phyloP scores from a whole-genome alignment of 163 green algal genomes.

The Scenedesmus sp. region DNA sequence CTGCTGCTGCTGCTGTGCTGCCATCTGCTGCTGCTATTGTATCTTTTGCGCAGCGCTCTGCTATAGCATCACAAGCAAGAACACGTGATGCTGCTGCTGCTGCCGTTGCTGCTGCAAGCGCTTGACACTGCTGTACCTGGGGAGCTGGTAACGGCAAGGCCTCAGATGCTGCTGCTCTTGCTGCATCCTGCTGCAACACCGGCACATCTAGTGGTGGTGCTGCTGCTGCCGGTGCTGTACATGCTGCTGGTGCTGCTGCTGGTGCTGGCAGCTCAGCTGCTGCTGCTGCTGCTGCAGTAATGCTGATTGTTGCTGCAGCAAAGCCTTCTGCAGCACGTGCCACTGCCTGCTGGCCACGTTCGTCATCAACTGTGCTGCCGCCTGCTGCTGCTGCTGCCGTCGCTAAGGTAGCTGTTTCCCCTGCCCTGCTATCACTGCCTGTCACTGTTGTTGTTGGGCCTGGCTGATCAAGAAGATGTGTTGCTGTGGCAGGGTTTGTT shows the following conservation, averaged over 20 bases:
- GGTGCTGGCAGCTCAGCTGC: neutral
- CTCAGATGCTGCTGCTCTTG: neutral
- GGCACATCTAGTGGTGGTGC: neutral
- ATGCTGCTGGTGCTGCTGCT: neutral
- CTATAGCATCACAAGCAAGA: neutral
- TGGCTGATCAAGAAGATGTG: no score
- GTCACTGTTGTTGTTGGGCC: no score
- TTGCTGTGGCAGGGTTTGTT: no score
- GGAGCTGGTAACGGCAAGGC: no score
- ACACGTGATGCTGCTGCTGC: neutral
- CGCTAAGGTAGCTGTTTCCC: no score
- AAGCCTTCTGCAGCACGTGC: no score
- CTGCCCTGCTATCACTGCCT: no score
- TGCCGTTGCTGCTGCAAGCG: neutral
- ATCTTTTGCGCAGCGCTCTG: neutral
- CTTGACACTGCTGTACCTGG: neutral
- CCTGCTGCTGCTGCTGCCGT: no score
- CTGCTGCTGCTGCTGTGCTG: constrained; percentile 2
- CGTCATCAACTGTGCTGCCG: no score
- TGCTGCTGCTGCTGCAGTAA: neutral
- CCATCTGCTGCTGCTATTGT: neutral
- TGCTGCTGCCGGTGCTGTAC: neutral
- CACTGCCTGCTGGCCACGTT: no score
- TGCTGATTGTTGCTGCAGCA: no score
- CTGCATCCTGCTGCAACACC: neutral